A percentile compares a stretch with the other conserved stretches of the same genome.
These are phyloP conservation scores for Piloderma croceum DNA, from an alignment of 768 basidiomycete species.

Conservation along the genomic window DNA sequence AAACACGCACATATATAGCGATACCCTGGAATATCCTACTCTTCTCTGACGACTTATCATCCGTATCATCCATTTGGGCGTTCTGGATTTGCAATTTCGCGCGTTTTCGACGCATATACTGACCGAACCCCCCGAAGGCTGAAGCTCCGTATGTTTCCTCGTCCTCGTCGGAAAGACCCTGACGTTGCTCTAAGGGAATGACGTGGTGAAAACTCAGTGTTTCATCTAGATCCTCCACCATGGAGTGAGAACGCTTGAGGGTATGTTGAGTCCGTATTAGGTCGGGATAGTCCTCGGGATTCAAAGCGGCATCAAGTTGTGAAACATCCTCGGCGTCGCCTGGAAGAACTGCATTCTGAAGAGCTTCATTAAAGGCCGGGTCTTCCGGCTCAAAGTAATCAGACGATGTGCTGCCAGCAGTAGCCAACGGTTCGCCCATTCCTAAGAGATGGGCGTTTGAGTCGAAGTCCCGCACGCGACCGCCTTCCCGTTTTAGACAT, in stretches of 20 bases:
- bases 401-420: conserved; percentile 32
- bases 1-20: conserved; percentile 71
- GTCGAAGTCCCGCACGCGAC: no score
- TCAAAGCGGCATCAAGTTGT: conserved; percentile 9
- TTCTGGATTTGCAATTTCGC: conserved; percentile 88
- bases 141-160: conserved; percentile 67
- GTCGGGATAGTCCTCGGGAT: conserved; percentile 26
- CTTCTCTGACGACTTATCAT: conserved; percentile 17
- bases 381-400: conserved; percentile 56
- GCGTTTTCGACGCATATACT: conserved; percentile 89
- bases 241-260: conserved; percentile 34
- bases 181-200: not conserved
- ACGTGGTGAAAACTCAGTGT: conserved; percentile 2
- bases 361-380: conserved; percentile 45
- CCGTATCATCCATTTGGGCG: conserved; percentile 26
- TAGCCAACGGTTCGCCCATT: conserved; percentile 4
- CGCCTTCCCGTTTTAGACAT: no score
- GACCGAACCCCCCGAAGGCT: conserved; percentile 76
- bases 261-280: conserved; percentile 37
- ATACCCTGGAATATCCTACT: conserved; percentile 66
- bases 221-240: conserved; percentile 18
- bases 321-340: conserved; percentile 32
- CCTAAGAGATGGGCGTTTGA: no score
- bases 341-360: conserved; percentile 40
- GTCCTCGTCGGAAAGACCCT: conserved; percentile 22